These are phyloP conservation scores for Geotrichum candidum DNA, from an alignment of 1,139 yeast species.

Conservation along the genomic window DNA sequence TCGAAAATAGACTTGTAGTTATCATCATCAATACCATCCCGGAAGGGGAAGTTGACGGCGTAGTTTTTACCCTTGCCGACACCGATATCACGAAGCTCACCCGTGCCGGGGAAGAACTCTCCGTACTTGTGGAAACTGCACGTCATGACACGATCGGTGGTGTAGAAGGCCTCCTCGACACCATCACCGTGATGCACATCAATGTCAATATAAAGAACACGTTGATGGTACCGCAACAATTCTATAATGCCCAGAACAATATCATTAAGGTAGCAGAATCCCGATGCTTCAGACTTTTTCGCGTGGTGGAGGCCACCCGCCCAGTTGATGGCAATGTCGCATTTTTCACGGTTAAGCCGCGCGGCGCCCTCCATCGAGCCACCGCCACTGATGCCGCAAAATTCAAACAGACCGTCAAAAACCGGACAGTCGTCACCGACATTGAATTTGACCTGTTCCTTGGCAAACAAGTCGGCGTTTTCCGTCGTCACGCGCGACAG, in stretches of 20 bases:
- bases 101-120: constrained; percentile 95
- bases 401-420: constrained; percentile 92
- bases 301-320: constrained; percentile 98
- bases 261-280: constrained; percentile 89
- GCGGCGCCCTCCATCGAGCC: constrained; percentile 98
- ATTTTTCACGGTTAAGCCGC: constrained; percentile 81
- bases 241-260: constrained; percentile 89
- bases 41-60: constrained; percentile 79
- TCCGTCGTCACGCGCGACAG: constrained; percentile 91
- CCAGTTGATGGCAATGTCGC: constrained; percentile 94
- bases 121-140: constrained; percentile 96
- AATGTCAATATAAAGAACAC: constrained; percentile 92
- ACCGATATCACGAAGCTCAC: constrained; percentile 82
- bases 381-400: constrained; percentile 90
- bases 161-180: constrained; percentile 94
- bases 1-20: constrained; percentile 83
- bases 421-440: constrained; percentile 98
- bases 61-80: constrained; percentile 85
- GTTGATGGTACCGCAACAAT: constrained; percentile 80
- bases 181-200: constrained; percentile 99
- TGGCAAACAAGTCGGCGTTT: constrained; percentile 81
- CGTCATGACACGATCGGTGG: constrained; percentile 96
- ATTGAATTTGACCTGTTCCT: constrained; percentile 89
- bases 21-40: constrained; percentile 90
- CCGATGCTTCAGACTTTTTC: constrained; percentile 90